Evolutionary conservation across 2,329 filamentous ascomycete genomes (phyloP), one percentile per base, ranked within the genome.

Genomic region (Ophiostoma sp.): DNA sequence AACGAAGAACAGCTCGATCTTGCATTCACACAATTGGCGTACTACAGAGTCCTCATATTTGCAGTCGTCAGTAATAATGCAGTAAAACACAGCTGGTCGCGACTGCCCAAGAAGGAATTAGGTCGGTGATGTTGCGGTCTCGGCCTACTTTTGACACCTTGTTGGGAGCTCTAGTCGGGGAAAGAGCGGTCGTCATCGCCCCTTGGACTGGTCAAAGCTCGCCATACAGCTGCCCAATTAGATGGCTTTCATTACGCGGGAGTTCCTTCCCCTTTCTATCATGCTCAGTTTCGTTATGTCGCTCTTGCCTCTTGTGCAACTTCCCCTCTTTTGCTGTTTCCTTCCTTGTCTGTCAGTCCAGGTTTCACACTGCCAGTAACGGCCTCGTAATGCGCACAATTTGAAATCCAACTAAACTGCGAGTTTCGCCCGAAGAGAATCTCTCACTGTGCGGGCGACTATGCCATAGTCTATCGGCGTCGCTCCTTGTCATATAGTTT

Each of bases 401-500:
- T 60, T 31, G 57, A 33, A 60, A 60, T 60, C 23, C 27, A 33
- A 33, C 57, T 11, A 60, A 33, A 60, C 33, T 31, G 57, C 57
- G 57, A 60, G 57, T 60, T 60, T 60, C 57, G 27, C 57, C 57
- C 57, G 57, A 60, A 23, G 57, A 60, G 27, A 23, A 60, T 23
- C 11, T 68, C 67, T 68, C 36, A 68, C 67, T 44, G 67, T 69
- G 54, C 67, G 67, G 67, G 23, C 41, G 23, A 54, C 67, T 36
- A 35, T 57, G 35, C 20, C 52, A 54, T 33, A 17, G 54, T 60
- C 57, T 60, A 27, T 17, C 13, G 27, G 7, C 27, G 15, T 27
- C 5, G 11, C 27, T 57, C 57, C 27, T 11, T 33, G 11, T 7
- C 27, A 23, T 57, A 57, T 6, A 10, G 8, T 17, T 23, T 33